Evolutionary conservation across 768 basidiomycete genomes (phyloP).

Genomic region (Lactifluus volemus): DNA sequence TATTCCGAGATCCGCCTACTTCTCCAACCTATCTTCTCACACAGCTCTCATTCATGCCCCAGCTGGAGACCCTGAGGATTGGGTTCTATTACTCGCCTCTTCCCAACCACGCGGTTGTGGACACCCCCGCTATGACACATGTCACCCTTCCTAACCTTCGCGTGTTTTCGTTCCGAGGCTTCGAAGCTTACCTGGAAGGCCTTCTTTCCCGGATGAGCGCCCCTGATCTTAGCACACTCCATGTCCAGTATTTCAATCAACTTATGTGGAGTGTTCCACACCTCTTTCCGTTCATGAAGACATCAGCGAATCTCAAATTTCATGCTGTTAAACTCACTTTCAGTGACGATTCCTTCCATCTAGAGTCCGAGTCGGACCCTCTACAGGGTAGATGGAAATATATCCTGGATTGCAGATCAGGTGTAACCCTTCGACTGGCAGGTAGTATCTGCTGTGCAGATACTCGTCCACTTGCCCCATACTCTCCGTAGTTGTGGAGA

Average conservation of each 20-base stretch:
- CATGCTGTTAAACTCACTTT: not conserved
- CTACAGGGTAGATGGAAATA: no score
- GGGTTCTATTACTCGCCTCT: not conserved
- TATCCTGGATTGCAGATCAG: no score
- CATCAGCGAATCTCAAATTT: not conserved
- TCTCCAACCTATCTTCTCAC: no score
- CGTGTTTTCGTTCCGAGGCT: not conserved
- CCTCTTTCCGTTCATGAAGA: not conserved
- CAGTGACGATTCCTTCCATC: no score
- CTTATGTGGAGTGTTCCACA: not conserved
- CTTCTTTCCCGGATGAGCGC: not conserved
- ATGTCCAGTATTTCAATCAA: not conserved
- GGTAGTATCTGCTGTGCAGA: no score
- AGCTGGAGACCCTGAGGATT: not conserved
- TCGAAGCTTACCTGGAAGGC: not conserved
- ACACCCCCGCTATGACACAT: not conserved
- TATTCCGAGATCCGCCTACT: no score
- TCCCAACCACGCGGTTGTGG: no score
- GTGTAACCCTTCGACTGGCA: no score
- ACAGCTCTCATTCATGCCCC: not conserved
- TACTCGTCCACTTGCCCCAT: no score
- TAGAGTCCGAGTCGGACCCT: no score
- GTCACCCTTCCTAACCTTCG: not conserved
- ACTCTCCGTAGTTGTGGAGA: no score
- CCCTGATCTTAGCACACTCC: not conserved